Evolutionary conservation across 1,139 yeast genomes (phyloP).

Genomic region (Kluyveromyces marxianus): DNA sequence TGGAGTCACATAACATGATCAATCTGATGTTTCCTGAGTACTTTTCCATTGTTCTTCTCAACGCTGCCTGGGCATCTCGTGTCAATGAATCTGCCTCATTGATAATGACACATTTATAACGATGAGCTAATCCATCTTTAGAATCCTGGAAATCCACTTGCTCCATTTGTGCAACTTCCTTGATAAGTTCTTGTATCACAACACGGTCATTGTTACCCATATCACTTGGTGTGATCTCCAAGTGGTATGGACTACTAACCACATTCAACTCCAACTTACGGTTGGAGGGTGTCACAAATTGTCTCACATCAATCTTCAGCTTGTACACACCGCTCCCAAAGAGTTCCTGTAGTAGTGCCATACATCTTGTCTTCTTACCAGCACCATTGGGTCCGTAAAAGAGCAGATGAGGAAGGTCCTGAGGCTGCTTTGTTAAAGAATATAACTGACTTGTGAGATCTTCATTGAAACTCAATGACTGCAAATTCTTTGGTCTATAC

Average conservation of each 20-base stretch:
- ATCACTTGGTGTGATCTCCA: slow-evolving; percentile 95
- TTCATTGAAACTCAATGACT: slow-evolving; percentile 57
- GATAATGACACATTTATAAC: slow-evolving; percentile 85
- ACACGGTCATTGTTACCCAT: slow-evolving; percentile 93
- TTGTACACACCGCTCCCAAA: slow-evolving; percentile 79
- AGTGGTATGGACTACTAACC: slow-evolving; percentile 80
- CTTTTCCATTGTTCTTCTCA: slow-evolving; percentile 96
- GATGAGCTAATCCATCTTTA: slow-evolving; percentile 38
- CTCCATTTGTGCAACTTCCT: slow-evolving; percentile 92
- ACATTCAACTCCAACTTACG: slow-evolving; percentile 85
- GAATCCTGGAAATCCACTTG: slow-evolving; percentile 57
- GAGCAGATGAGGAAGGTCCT: slow-evolving; percentile 84
- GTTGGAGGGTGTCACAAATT: slow-evolving; percentile 62
- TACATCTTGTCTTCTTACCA: slow-evolving; percentile 91
- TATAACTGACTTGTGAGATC: slow-evolving; percentile 55
- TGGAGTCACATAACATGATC: slow-evolving; percentile 78
- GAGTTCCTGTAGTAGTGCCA: slow-evolving; percentile 69
- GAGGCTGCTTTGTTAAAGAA: slow-evolving; percentile 40
- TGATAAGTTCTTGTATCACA: slow-evolving; percentile 86
- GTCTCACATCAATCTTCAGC: slow-evolving; percentile 83
- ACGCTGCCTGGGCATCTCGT: slow-evolving; percentile 96
- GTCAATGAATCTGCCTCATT: slow-evolving; percentile 99
- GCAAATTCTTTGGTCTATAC: slow-evolving; percentile 69
- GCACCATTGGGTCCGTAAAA: slow-evolving; percentile 96
- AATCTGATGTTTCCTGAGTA: slow-evolving; percentile 82